Evolutionary conservation across 2,329 filamentous ascomycete genomes (phyloP), one percentile per base, ranked within the genome.

Genomic region (Rhynchosporium secalis): DNA sequence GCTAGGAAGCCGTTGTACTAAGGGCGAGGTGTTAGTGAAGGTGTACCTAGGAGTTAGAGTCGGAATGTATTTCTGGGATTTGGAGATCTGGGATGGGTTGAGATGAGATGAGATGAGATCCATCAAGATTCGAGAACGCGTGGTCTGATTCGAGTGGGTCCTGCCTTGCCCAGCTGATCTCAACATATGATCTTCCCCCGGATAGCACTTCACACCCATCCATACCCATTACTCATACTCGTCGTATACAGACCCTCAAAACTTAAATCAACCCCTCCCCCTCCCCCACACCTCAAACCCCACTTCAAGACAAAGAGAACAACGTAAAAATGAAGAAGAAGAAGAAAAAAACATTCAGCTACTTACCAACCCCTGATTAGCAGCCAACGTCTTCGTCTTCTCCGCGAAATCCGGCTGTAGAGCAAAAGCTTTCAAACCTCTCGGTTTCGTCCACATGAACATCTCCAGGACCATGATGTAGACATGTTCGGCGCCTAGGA

Each of bases 1-100:
- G 79, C 77, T n/a, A 83, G 73, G 60, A 83, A 81, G 47, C 80
- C 80, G 68, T 83, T 83, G 73, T 83, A 83, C 51, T 54, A 20
- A 40, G 1, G 31, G n/a, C 8, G 46, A 15, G 46, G 31, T 10
- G 48, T 52, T 38, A 52, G 48, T 10, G 33, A 36, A 10, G 9
- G 33, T 36, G 33, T 9, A n/a, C n/a, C 31, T 36, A 15, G 29
- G 48, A 20, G 20, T 20, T 20, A 1, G 20, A 20, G 20, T 20
- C 20, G 20, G 20, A 20, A 20, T 20, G 20, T 20, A 20, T 20
- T 20, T 1, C 20, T 20, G 20, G 20, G 20, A 20, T 20, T 20
- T 20, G 20, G 20, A 20, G 20, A 20, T 20, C 20, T 20, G 20
- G 20, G 20, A 20, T 20, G 20, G 20, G 20, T 1, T 20, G 20